Conservation (phyloP, 768 basidiomycete genomes). For the Mycena capillaripes region DNA sequence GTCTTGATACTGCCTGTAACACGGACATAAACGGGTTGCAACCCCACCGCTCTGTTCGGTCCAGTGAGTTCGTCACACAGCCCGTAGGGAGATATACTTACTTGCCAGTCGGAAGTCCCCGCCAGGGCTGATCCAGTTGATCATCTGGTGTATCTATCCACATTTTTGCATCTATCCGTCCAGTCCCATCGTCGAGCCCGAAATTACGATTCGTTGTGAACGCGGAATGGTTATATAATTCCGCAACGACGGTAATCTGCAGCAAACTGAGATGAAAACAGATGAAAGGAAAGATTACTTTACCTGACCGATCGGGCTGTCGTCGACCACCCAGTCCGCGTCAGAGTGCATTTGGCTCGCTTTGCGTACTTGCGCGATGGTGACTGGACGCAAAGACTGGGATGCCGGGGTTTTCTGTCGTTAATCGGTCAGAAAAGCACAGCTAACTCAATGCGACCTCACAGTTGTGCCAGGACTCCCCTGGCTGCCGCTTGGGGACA, state of each 20-base stretch:
- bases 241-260: conserved; percentile 82
- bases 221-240: conserved; percentile 74
- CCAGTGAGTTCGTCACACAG: neutral
- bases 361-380: conserved; percentile 73
- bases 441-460: conserved; percentile 36
- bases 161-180: conserved; percentile 79
- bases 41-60: neutral
- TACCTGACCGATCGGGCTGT: conserved; percentile 86
- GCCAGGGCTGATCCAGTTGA: conserved; percentile 65
- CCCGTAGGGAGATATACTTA: conserved; percentile 30
- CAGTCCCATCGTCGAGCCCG: conserved; percentile 89
- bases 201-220: conserved; percentile 89
- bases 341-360: conserved; percentile 91
- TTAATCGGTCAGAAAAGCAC: neutral
- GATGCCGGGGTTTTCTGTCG: conserved; percentile 54
- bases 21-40: conserved; percentile 78
- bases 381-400: conserved; percentile 54
- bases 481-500: conserved; percentile 67
- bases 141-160: conserved; percentile 82
- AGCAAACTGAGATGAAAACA: conserved; percentile 18
- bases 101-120: conserved; percentile 56
- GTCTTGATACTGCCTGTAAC: conserved; percentile 86
- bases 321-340: conserved; percentile 90
- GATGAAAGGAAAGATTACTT: conserved; percentile 16
- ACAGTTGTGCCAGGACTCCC: conserved; percentile 71